A percentile compares a stretch with the other conserved stretches of the same genome.
Conservation (phyloP, 768 basidiomycete genomes). For the Panus rudis region DNA sequence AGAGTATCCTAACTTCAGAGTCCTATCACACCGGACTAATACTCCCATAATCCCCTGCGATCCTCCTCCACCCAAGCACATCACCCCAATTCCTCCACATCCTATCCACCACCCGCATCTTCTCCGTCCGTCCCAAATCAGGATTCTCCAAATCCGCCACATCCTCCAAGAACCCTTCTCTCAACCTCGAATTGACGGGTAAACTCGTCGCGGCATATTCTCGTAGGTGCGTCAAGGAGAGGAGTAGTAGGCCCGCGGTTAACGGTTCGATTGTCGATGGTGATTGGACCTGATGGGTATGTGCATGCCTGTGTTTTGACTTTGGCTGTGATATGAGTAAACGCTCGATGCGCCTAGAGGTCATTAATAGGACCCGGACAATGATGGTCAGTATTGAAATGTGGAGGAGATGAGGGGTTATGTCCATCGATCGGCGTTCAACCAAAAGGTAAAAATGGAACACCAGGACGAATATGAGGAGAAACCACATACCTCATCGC, state of each 20-base stretch:
- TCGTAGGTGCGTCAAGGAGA: slow-evolving; percentile 63
- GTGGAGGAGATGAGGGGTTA: not conserved
- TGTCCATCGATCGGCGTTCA: not conserved
- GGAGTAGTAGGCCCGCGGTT: slow-evolving; percentile 66
- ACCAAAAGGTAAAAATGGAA: not conserved
- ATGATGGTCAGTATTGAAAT: not conserved
- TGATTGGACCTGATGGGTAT: slow-evolving; percentile 3
- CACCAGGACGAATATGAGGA: not conserved
- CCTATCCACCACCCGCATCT: slow-evolving; percentile 69
- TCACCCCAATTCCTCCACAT: slow-evolving; percentile 88
- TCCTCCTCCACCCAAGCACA: slow-evolving; percentile 63
- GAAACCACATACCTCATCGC: slow-evolving; percentile 50
- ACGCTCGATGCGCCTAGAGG: slow-evolving; percentile 55
- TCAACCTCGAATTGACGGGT: slow-evolving; percentile 53
- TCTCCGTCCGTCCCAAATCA: slow-evolving; percentile 57
- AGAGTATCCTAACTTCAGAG: too few relatives aligned
- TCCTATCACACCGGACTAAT: too few relatives aligned
- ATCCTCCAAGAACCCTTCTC: slow-evolving; percentile 80
- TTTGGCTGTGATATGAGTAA: slow-evolving; percentile 51
- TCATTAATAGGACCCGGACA: not conserved
- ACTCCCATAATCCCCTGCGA: too few relatives aligned
- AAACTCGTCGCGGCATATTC: slow-evolving; percentile 52
- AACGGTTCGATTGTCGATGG: slow-evolving; percentile 43
- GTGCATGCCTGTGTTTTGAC: slow-evolving; percentile 12
- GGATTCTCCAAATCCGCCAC: slow-evolving; percentile 77